Percentiles rank a stretch among this genome's conserved stretches.
Evolutionary conservation across 345 rosid species (phyloP).

Genomic region (Hibiscus syriacus): DNA sequence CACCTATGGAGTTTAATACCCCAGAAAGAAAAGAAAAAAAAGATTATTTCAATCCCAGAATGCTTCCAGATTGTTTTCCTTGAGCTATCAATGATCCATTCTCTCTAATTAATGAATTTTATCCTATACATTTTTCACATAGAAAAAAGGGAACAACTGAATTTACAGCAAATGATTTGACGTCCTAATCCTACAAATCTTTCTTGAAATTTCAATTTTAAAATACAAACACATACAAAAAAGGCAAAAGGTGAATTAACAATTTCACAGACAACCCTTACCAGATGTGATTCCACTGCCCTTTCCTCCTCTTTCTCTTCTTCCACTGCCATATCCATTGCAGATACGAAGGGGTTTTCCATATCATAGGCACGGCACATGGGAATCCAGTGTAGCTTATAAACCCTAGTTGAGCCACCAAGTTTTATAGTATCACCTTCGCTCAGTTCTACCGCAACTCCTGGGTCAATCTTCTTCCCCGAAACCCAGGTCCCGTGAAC

Average conservation of each 20-base stretch:
- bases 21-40: too few species aligned
- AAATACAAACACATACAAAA: slow-evolving; percentile 1
- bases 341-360: slow-evolving; percentile 42
- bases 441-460: slow-evolving; percentile 49
- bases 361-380: slow-evolving; percentile 53
- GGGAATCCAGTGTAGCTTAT: slow-evolving; percentile 79
- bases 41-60: too few species aligned
- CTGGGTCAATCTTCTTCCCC: slow-evolving; percentile 63
- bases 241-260: neutral
- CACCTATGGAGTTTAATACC: too few species aligned
- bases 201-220: neutral
- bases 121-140: too few species aligned
- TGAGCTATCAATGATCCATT: too few species aligned
- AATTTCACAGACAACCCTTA: slow-evolving; percentile 8
- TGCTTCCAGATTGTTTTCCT: too few species aligned
- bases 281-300: slow-evolving; percentile 25
- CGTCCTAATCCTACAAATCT: neutral
- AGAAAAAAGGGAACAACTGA: too few species aligned
- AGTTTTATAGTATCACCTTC: slow-evolving; percentile 66
- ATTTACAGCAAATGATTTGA: too few species aligned
- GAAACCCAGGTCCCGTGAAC: slow-evolving; percentile 41
- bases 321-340: slow-evolving; percentile 22
- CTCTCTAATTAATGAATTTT: too few species aligned
- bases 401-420: slow-evolving; percentile 80
- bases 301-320: slow-evolving; percentile 34